Evolutionary conservation across 306 rosid genomes (phyloP), one percentile per base, ranked within the genome.

Genomic region (Hippophae rhamnoides): DNA sequence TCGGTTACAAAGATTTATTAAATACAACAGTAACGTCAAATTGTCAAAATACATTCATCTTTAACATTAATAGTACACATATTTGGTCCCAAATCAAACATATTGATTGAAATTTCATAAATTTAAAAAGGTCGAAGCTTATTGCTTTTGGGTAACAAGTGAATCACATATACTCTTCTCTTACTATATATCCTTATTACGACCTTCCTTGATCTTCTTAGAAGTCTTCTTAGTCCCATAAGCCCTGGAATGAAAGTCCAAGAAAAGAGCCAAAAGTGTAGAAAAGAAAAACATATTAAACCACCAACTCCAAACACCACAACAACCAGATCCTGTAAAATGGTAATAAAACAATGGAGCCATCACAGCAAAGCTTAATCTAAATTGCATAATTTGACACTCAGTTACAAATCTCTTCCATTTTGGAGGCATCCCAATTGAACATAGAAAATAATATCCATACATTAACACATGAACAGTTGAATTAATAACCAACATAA

Each of bases 321-420:
- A 81, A 78, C 97, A 90, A 7, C 95, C 85, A 2, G 68, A 61
- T 9, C 78, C 69, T 7, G 52, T 56, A n/a, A 90, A 87, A 47
- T 90, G 96, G 14, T 65, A 58, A 46, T 57, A 70, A 13, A 92
- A 71, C 96, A 85, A 85, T 55, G 72, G 43, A 47, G 56, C 84
- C 12, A 94, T 80, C 40, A 83, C 78, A 1, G 71, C 90, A 47
- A 92, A 92, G 77, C 99, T 83, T 25, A 81, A 78, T 10, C 78
- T 26, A 46, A 92, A 87, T 77, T 88, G 99, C 38, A 88, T 57
- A 14, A 92, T 92, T 76, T 92, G 99, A 58, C 73, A 78, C 52
- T 83, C 77, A 6, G 99, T 92, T 7, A 85, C 93, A 10, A 75
- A 31, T 43, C 89, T 81, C 66, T 92, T 92, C 99, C 99, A 92